phyloP scores from a whole-genome alignment of 257 asterid genomes.

The Fraxinus anomala region DNA sequence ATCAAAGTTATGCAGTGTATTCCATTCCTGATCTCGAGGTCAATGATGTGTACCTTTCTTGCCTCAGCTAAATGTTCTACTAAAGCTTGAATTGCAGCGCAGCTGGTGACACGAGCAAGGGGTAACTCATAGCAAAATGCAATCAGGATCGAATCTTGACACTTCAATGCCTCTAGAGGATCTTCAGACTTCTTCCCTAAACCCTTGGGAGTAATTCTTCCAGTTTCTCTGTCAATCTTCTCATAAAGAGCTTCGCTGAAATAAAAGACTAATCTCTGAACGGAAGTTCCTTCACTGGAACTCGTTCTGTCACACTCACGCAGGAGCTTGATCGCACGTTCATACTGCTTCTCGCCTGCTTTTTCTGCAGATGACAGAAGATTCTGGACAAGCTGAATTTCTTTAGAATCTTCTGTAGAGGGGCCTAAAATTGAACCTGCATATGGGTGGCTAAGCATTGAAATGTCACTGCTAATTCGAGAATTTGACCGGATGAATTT shows the following conservation, averaged over 20 bases:
- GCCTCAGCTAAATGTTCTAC: slow-evolving; percentile 40
- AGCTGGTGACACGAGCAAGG: slow-evolving; percentile 32
- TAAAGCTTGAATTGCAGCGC: slow-evolving; percentile 43
- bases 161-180: slow-evolving; percentile 22
- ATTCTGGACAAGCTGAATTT: background rate
- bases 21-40: slow-evolving; percentile 36
- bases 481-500: too few species aligned
- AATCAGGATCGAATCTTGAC: slow-evolving; percentile 10
- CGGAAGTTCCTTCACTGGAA: slow-evolving; percentile 16
- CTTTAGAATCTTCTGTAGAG: too few species aligned
- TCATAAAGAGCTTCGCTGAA: slow-evolving; percentile 39
- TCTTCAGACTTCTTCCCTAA: slow-evolving; percentile 14
- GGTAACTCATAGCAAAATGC: slow-evolving; percentile 33
- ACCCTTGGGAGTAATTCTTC: slow-evolving; percentile 15
- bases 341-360: background rate
- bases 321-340: slow-evolving; percentile 28
- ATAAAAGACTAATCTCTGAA: slow-evolving; percentile 32
- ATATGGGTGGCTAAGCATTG: too few species aligned
- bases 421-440: too few species aligned
- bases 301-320: slow-evolving; percentile 17
- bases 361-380: too few species aligned
- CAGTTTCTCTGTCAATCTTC: slow-evolving; percentile 32
- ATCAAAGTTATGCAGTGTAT: slow-evolving; percentile 44
- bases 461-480: too few species aligned
- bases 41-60: slow-evolving; percentile 42